Base-by-base conservation (phyloP, 306 rosid species). In the Purshia tridentata region DNA sequence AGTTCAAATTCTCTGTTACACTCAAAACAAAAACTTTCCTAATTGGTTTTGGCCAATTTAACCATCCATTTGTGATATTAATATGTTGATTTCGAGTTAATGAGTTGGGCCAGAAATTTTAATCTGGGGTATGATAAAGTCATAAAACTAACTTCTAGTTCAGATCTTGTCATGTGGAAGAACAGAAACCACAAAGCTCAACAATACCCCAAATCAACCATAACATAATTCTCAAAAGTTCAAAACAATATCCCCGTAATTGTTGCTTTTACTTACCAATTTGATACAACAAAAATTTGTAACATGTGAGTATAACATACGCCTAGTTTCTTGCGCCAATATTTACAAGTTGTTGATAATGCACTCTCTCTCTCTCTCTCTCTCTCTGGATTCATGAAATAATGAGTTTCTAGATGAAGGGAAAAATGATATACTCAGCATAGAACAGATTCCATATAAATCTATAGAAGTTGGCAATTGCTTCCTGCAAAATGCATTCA, bases 401-500 rank as follows among this genome's bases (percentile, higher is more conserved):
- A 41, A 65, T 22, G 10, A 53, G 19, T 72, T 3, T 73, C 84
- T 89, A 94, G 83, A 94, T 86, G 81, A 94, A 81, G 19, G 98
- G 98, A 77, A 93, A 94, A 70, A 91, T 60, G 61, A 89, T 81
- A 65, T 93, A 94, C 88, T 91, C 98, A 45, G 96, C 91, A 76
- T 94, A 91, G 78, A 91, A 91, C 47, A 89, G 91, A 83, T 91
- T 94, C 98, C 97, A 94, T 75, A 94, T 91, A 81, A 94, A 94
- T 61, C 96, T 85, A 75, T 94, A 94, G 88, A 77, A 94, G 59
- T 76, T 80, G 6, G 91, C 87, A 65, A 91, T 89, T 74, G 96
- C 97, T 83, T 88, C 98, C 97, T 94, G 97, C 87, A 86, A 11
- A 72, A 83, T 70, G 77, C 61, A 81, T 9, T 49, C 70, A 61